These are phyloP conservation scores for Rubroshorea leprosula DNA, from an alignment of 345 rosid species.

Conservation along the genomic window DNA sequence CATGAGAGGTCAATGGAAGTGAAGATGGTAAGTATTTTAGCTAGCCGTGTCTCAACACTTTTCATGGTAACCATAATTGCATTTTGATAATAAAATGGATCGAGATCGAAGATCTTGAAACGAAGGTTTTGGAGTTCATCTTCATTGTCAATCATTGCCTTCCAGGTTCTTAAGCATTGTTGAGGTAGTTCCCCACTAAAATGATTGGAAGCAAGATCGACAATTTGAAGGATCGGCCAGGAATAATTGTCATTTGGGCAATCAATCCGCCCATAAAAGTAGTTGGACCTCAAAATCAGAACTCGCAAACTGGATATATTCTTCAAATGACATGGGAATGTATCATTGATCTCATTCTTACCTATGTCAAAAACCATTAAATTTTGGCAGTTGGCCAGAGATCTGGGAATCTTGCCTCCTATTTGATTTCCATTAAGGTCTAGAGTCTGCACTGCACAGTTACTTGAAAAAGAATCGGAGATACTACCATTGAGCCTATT, in stretches of 20 bases:
- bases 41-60: constrained; percentile 31
- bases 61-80: constrained; percentile 34
- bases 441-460: background rate
- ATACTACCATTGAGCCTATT: background rate
- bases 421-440: background rate
- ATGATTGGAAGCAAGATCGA: no score
- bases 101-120: constrained; percentile 1
- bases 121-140: constrained; percentile 18
- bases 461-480: background rate
- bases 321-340: constrained; percentile 36
- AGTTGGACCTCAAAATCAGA: constrained; percentile 41
- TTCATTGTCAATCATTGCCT: constrained; percentile 27
- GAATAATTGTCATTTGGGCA: constrained; percentile 4
- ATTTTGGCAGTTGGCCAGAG: constrained; percentile 25
- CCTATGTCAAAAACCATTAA: constrained; percentile 42
- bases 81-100: constrained; percentile 25
- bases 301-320: constrained; percentile 22
- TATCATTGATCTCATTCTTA: constrained; percentile 27
- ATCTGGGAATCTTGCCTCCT: constrained; percentile 7
- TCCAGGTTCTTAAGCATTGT: no score
- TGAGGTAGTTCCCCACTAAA: no score
- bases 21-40: constrained; percentile 38
- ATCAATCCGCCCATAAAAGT: constrained; percentile 28
- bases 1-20: constrained; percentile 31
- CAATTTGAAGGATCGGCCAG: constrained; percentile 38